These are phyloP conservation scores for Triangularia verruculosa DNA, from an alignment of 2,329 filamentous ascomycete genomes.

Conservation along the genomic window DNA sequence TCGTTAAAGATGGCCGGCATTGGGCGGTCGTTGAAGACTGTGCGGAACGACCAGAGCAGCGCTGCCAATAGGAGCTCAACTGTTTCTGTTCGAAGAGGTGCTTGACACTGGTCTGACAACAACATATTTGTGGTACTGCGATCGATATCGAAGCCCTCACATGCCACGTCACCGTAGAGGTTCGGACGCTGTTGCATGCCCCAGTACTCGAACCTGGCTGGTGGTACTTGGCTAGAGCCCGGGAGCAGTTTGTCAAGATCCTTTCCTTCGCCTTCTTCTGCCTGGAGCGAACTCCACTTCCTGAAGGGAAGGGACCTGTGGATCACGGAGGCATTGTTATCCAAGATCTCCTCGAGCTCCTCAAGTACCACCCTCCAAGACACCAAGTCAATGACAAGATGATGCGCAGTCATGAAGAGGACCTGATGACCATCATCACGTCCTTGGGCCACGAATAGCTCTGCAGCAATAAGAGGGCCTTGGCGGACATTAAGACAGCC, in stretches of 20 bases:
- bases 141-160: slow-evolving; percentile 38
- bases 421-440: slow-evolving; percentile 24
- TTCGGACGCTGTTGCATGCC: slow-evolving; percentile 27
- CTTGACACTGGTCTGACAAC: slow-evolving; percentile 30
- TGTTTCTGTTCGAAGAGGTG: slow-evolving; percentile 34
- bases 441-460: slow-evolving; percentile 22
- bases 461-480: slow-evolving; percentile 29
- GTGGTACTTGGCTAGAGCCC: slow-evolving; percentile 9
- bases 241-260: slow-evolving; percentile 13
- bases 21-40: slow-evolving; percentile 35
- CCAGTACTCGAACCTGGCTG: slow-evolving; percentile 28
- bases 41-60: slow-evolving; percentile 34
- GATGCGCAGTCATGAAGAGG: slow-evolving; percentile 35
- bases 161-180: slow-evolving; percentile 26
- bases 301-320: slow-evolving; percentile 34
- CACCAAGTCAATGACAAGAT: slow-evolving; percentile 43
- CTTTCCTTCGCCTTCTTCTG: slow-evolving; percentile 28
- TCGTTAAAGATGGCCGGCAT: slow-evolving; percentile 40
- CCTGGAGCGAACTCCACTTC: slow-evolving; percentile 37
- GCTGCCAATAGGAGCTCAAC: slow-evolving; percentile 40
- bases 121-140: slow-evolving; percentile 32
- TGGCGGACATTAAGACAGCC: slow-evolving; percentile 22
- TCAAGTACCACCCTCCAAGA: slow-evolving; percentile 45
- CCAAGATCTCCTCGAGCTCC: slow-evolving; percentile 41
- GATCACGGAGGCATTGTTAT: slow-evolving; percentile 15